Evolutionary conservation across 1,284 basidiomycete species (phyloP).

Genomic region (Rhodotorula mucilaginosa): DNA sequence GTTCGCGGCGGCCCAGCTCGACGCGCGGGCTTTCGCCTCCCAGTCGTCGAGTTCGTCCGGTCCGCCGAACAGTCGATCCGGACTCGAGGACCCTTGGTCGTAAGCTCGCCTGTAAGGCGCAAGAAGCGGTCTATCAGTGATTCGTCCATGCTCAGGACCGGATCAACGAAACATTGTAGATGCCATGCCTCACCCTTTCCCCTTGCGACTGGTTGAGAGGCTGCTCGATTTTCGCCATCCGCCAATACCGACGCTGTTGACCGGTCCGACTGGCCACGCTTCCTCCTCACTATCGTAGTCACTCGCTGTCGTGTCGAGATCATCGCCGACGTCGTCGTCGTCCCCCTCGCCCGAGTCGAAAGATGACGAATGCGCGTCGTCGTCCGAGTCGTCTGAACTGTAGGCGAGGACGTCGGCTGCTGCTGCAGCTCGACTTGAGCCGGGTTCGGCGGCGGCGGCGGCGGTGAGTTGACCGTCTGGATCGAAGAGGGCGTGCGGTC

Average conservation of each 20-base stretch:
- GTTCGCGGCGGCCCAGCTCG: slow-evolving; percentile 38
- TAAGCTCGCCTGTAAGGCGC: slow-evolving; percentile 5
- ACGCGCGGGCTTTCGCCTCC: slow-evolving; percentile 25
- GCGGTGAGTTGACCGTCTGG: background rate
- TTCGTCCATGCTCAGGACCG: no score
- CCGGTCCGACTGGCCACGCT: slow-evolving; percentile 37
- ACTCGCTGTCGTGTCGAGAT: slow-evolving; percentile 2
- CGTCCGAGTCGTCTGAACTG: slow-evolving; percentile 14
- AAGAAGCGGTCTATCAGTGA: no score
- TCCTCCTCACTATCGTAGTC: slow-evolving; percentile 37
- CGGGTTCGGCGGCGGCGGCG: background rate
- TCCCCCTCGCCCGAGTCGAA: background rate
- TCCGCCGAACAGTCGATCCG: background rate
- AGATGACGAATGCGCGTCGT: background rate
- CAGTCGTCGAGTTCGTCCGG: slow-evolving; percentile 28
- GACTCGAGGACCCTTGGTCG: background rate
- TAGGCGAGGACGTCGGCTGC: background rate
- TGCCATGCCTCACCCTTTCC: slow-evolving; percentile 19
- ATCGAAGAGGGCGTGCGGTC: background rate
- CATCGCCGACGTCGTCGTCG: background rate
- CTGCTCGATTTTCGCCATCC: slow-evolving; percentile 21
- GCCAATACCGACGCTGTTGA: slow-evolving; percentile 25
- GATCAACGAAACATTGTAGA: background rate
- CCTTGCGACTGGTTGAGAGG: background rate
- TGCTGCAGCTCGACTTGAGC: background rate